phyloP scores from a whole-genome alignment of 139 green algal species.

The Chlamydomonas urium region DNA sequence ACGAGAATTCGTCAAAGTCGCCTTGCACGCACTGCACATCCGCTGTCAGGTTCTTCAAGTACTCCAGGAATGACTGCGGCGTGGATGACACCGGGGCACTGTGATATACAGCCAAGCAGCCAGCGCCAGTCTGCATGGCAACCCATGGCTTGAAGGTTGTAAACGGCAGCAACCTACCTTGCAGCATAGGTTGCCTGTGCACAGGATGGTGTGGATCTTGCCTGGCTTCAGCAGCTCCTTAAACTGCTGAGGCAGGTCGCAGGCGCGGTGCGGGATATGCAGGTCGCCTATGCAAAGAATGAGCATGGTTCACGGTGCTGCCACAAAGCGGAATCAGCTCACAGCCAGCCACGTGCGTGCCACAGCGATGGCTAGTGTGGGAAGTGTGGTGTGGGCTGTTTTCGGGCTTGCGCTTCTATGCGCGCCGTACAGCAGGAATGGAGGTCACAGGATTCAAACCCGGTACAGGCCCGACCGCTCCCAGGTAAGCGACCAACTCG shows the following conservation, averaged over 20 bases:
- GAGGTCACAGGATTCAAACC: constrained; percentile 17
- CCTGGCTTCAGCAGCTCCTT: constrained; percentile 88
- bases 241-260: constrained; percentile 87
- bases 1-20: constrained; percentile 86
- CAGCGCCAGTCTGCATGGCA: no score
- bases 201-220: constrained; percentile 90
- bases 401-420: neutral
- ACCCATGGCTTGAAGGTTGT: no score
- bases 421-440: neutral
- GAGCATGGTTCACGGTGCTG: constrained; percentile 53
- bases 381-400: neutral
- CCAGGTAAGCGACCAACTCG: neutral
- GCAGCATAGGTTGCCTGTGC: constrained; percentile 84
- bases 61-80: constrained; percentile 79
- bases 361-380: neutral
- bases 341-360: neutral
- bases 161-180: constrained; percentile 47
- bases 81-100: neutral
- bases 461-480: constrained; percentile 5
- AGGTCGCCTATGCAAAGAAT: constrained; percentile 90
- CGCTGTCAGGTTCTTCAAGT: constrained; percentile 60
- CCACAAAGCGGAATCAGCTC: neutral
- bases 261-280: constrained; percentile 81
- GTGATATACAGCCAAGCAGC: neutral
- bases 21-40: constrained; percentile 76